Evolutionary conservation across 2,329 filamentous ascomycete genomes (phyloP), one percentile per base, ranked within the genome.

Genomic region (Stagonosporopsis vannaccii): DNA sequence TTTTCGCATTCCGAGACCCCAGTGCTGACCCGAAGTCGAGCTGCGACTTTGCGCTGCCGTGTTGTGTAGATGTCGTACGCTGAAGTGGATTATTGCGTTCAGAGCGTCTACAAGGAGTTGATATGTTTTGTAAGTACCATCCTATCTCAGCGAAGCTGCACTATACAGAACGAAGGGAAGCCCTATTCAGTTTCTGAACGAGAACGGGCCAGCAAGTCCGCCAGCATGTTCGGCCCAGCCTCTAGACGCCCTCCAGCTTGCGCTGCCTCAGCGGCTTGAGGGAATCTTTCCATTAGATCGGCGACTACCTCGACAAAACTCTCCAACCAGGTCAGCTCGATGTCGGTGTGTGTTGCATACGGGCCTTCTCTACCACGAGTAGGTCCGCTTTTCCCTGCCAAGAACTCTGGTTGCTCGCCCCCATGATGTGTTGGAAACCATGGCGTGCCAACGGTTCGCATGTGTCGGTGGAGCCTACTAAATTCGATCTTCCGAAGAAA

Each of bases 1-100:
- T 37, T 19, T 26, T 32, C 53, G 46, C 41, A 56, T 42, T 44
- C 46, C 52, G 52, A 56, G 11, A 41, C 23, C 47, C 20, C 19
- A 20, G 13, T 36, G 46, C 39, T 23, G 19, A 51, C 40, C 25
- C 40, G n/a, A 15, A 30, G 22, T 23, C 8, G 13, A 26, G 8
- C 25, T 20, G 28, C 44, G 22, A 43, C 51, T 30, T 37, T n/a
- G 37, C 51, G 22, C n/a, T 11, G 15, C 45, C 44, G 9, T 43
- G 20, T 32, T 11, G 15, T 20, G 35, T 6, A 5, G 4, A 30
- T 30, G 28, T 30, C 4, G 28, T 30, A 30, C 11, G 12, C 8
- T 30, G 12, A 11, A 30, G 28, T 30, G 28, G 9, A 30, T 30
- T 12, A 30, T 30, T 12, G 28, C 13, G 7, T 30, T 11, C 28